Base-by-base conservation (phyloP, 306 rosid species). In the Fragaria ananassa region DNA sequence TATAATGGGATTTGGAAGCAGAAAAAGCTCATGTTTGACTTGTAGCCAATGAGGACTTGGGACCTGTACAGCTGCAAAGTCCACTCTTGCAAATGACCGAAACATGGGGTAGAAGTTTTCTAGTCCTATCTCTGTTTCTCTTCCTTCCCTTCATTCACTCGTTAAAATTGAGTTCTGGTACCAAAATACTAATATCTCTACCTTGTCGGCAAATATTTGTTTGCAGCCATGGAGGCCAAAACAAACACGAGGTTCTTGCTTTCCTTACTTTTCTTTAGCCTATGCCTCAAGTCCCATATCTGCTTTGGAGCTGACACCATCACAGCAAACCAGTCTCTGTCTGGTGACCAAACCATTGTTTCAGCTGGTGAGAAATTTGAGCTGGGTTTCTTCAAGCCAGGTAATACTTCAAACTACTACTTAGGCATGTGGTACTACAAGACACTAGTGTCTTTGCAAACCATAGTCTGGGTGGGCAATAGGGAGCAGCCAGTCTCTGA, bases 331-430 rank as follows among this genome's bases (percentile, higher is more conserved):
- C 82, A 63, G 21, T 10, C 80, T 21, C 69, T 84, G 57, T 79
- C 80, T 15, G 88, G 88, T 8, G 66, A 79, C 69, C 62, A 68
- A 68, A 76, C 80, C 8, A 62, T 85, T 61, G 71, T 82, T 69
- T 85, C 88, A 6, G 60, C 79, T 1, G 68, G 57, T 21, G 69
- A 45, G 0, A 17, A 31, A 10, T 85, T 81, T 69, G 85, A 41
- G 34, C 75, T 82, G 17, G 86, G 88, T 45, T 82, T 85, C 86
- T 80, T 76, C 81, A 41, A 23, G 0, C 80, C 86, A 72, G 81
- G 82, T 74, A 69, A 70, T 35, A 29, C 80, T 42, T 61, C 80
- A 17, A 76, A 81, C 27, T 76, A 78, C 58, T 85, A 82, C 75
- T 62, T 85, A 51, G 82, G 88, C 74, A 75, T 82, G 21, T 85